phyloP scores from a whole-genome alignment of 768 basidiomycete species.

The Daedaleopsis sinensis region DNA sequence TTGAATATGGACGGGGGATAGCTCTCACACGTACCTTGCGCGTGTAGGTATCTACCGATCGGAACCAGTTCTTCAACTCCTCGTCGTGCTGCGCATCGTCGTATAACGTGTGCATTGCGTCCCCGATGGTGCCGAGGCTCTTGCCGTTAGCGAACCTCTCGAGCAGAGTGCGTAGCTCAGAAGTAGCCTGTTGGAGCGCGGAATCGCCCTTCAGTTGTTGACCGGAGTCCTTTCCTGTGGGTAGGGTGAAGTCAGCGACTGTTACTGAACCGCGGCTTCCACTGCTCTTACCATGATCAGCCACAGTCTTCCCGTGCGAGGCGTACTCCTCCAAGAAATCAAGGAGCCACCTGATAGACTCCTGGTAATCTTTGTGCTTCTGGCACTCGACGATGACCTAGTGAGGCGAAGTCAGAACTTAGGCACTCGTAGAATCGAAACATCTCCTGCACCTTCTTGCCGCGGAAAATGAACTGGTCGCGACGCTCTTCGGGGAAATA shows the following conservation, averaged over 20 bases:
- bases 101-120: slow-evolving; percentile 71
- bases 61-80: slow-evolving; percentile 77
- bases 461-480: slow-evolving; percentile 91
- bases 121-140: slow-evolving; percentile 67
- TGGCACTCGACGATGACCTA: slow-evolving; percentile 90
- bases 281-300: slow-evolving; percentile 15
- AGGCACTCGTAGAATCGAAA: neutral
- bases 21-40: slow-evolving; percentile 51
- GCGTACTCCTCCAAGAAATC: slow-evolving; percentile 64
- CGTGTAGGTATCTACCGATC: slow-evolving; percentile 58
- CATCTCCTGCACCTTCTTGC: slow-evolving; percentile 82
- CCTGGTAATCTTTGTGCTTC: slow-evolving; percentile 89
- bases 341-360: slow-evolving; percentile 75
- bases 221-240: slow-evolving; percentile 21
- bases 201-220: slow-evolving; percentile 45
- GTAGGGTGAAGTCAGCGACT: neutral
- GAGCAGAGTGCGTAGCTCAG: slow-evolving; percentile 76
- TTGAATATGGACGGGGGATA: neutral
- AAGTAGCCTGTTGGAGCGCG: slow-evolving; percentile 55
- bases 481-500: slow-evolving; percentile 90
- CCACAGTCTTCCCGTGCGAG: slow-evolving; percentile 33
- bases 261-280: too few species aligned
- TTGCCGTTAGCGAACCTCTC: slow-evolving; percentile 87
- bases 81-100: slow-evolving; percentile 76
- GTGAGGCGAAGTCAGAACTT: neutral